phyloP scores from a whole-genome alignment of 164 flowering plant species.

The Paratinospora sagittata region DNA sequence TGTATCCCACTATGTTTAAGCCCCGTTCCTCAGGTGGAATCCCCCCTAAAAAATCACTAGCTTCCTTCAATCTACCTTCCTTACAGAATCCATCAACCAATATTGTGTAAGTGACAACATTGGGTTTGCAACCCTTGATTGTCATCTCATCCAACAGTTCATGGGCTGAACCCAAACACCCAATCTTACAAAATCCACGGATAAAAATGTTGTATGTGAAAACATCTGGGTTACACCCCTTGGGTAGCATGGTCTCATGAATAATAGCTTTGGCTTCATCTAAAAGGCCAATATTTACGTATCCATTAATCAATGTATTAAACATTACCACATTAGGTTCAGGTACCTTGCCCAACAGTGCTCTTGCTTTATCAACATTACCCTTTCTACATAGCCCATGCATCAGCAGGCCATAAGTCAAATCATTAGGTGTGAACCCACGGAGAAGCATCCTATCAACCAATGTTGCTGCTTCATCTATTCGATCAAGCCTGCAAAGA shows the following conservation, averaged over 20 bases:
- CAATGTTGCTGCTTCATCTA: slow-evolving; percentile 66
- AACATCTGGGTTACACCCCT: slow-evolving; percentile 55
- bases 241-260: slow-evolving; percentile 30
- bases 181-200: slow-evolving; percentile 64
- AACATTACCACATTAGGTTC: slow-evolving; percentile 50
- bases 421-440: slow-evolving; percentile 57
- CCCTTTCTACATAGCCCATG: slow-evolving; percentile 61
- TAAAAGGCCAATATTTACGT: slow-evolving; percentile 43
- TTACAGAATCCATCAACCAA: slow-evolving; percentile 76
- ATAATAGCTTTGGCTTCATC: slow-evolving; percentile 60
- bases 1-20: slow-evolving; percentile 65
- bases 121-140: slow-evolving; percentile 55
- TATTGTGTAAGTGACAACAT: slow-evolving; percentile 58
- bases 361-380: slow-evolving; percentile 62
- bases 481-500: slow-evolving; percentile 48
- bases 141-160: slow-evolving; percentile 53
- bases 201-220: slow-evolving; percentile 61
- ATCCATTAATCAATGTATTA: slow-evolving; percentile 76
- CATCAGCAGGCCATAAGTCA: slow-evolving; percentile 71
- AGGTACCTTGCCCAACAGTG: slow-evolving; percentile 51
- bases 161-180: slow-evolving; percentile 48
- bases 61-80: slow-evolving; percentile 51
- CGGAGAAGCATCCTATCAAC: slow-evolving; percentile 75
- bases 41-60: slow-evolving; percentile 33
- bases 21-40: slow-evolving; percentile 50